Percentiles rank a stretch among this genome's conserved stretches.
These are phyloP conservation scores for Medicago truncatula DNA, from an alignment of 306 rosid genomes.

Conservation along the genomic window DNA sequence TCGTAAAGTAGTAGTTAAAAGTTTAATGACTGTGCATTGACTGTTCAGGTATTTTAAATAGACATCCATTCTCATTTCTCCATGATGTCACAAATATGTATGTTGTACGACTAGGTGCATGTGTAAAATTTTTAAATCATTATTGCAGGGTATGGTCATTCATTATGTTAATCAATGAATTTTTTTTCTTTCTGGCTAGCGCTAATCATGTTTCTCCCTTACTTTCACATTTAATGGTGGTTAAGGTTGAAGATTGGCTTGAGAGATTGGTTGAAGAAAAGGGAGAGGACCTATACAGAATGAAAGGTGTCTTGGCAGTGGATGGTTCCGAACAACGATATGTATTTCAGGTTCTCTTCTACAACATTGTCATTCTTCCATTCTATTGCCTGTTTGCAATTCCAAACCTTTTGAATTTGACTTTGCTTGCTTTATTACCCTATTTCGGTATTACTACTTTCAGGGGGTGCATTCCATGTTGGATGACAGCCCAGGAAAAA, in stretches of 20 bases:
- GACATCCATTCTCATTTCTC: background rate
- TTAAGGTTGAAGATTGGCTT: slow-evolving; percentile 89
- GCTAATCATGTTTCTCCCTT: slow-evolving; percentile 5
- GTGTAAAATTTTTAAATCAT: no score
- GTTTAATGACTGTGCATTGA: background rate
- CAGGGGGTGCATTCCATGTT: slow-evolving; percentile 94
- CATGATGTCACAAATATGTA: background rate
- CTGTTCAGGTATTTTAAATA: background rate
- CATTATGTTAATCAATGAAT: background rate
- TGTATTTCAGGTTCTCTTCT: slow-evolving; percentile 74
- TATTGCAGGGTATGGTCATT: no score
- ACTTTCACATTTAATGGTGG: slow-evolving; percentile 31
- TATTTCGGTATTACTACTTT: slow-evolving; percentile 10
- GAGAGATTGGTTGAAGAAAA: slow-evolving; percentile 87
- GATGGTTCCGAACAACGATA: slow-evolving; percentile 74
- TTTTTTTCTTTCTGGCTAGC: background rate
- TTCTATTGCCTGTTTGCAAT: slow-evolving; percentile 11
- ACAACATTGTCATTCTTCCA: slow-evolving; percentile 21
- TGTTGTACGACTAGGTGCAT: background rate
- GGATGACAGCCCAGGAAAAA: slow-evolving; percentile 81
- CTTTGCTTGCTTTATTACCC: background rate
- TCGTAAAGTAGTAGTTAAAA: background rate
- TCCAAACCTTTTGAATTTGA: background rate
- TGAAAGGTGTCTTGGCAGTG: slow-evolving; percentile 86
- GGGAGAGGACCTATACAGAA: slow-evolving; percentile 93